These are phyloP conservation scores for Seiridium cupressi DNA, from an alignment of 2,329 filamentous ascomycete species.

Conservation along the genomic window DNA sequence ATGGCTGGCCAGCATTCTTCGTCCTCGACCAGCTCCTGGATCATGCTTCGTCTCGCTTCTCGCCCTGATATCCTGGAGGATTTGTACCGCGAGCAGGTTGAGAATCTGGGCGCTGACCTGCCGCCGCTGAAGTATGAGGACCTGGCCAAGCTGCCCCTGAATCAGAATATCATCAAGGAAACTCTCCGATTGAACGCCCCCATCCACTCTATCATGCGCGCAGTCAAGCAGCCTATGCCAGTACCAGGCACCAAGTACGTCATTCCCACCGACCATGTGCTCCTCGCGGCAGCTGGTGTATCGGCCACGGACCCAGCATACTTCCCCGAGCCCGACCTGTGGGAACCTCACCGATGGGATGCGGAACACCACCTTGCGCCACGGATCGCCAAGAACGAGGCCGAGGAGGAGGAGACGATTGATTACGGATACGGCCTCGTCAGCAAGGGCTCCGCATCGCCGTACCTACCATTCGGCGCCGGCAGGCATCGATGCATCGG, in stretches of 20 bases:
- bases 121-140: conserved; percentile 75
- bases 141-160: conserved; percentile 75
- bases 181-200: conserved; percentile 88
- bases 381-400: conserved; percentile 39
- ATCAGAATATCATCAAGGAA: conserved; percentile 85
- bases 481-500: conserved; percentile 93
- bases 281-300: conserved; percentile 84
- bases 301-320: conserved; percentile 68
- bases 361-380: conserved; percentile 57
- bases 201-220: conserved; percentile 92
- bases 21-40: conserved; percentile 81
- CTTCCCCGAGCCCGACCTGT: conserved; percentile 79
- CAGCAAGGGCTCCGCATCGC: conserved; percentile 84
- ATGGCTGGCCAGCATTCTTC: conserved; percentile 93
- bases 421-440: conserved; percentile 95
- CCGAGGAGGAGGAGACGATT: conserved; percentile 68
- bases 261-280: conserved; percentile 75
- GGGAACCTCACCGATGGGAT: conserved; percentile 93
- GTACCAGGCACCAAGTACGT: conserved; percentile 80
- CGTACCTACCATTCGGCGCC: conserved; percentile 92
- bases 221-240: conserved; percentile 84
- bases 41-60: conserved; percentile 76
- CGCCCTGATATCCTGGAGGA: conserved; percentile 77
- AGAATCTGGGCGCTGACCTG: conserved; percentile 70
- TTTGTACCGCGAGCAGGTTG: conserved; percentile 78